Base-by-base conservation (phyloP, 2,329 filamentous ascomycete genomes). In the Thielaviopsis musarum region DNA sequence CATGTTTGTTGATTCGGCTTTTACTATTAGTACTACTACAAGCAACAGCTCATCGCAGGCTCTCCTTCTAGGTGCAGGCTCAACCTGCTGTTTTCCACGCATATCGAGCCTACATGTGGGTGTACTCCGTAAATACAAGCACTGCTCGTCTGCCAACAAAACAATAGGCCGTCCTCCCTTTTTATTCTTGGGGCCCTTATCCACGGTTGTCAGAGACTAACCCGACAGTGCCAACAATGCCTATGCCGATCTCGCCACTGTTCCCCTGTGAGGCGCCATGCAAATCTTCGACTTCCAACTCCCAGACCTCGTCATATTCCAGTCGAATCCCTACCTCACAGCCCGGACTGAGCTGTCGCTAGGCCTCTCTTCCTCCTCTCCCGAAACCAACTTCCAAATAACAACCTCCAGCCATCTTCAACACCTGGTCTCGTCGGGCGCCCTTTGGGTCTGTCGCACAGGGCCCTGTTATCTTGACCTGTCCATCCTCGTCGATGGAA, bases 391-490 rank as follows among this genome's bases (percentile, higher is more conserved):
- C 38, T 22, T 53, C 12, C 45, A 52, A 5, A 49, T 61, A 53
- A 24, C 48, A 24, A 55, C n/a, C 41, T 57, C 59, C 41, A 34
- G 21, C 38, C 57, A 59, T 26, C 53, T 61, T 17, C 60, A 54
- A 45, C 21, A 56, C 17, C 26, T 54, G 10, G 49, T 59, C n/a
- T 19, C 51, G 22, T 48, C 54, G 10, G 60, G 60, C 51, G 21
- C 24, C 12, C 57, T 61, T n/a, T 61, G 60, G 60, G 57, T 61
- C 6, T 61, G 56, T 52, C 60, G 60, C 34, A 61, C 60, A 30
- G 60, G 60, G 45, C 60, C 57, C 34, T 61, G 60, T 52, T 61
- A 48, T 51, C 48, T 61, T 9, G 53, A 57, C 26, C 26, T 61
- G 19, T 13, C 49, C 12, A 57, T 61, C 54, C 54, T 61, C 9